A percentile compares a stretch with the other conserved stretches of the same genome.
These are phyloP conservation scores for Toxoplasma gondii DNA, from an alignment of 169 alveolate species.

Conservation along the genomic window DNA sequence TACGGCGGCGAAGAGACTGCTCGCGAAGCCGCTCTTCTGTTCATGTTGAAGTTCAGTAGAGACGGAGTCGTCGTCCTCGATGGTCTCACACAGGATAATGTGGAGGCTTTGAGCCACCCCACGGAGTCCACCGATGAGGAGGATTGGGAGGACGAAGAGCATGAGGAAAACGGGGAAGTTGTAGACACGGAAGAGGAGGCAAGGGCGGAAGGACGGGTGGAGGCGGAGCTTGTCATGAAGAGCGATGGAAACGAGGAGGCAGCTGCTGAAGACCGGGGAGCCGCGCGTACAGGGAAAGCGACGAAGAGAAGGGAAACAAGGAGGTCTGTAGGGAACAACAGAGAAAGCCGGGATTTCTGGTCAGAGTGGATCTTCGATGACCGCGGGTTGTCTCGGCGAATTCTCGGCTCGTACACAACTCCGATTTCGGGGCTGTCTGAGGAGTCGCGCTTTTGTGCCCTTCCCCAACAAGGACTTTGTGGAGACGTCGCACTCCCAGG, in stretches of 20 bases:
- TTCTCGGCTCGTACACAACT: neutral
- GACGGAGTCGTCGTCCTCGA: neutral
- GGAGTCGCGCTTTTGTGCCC: neutral
- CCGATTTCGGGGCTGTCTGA: neutral
- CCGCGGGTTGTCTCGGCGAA: neutral
- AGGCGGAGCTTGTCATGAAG: too few relatives aligned
- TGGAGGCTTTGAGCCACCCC: neutral
- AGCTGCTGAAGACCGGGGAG: neutral
- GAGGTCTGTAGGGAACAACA: too few relatives aligned
- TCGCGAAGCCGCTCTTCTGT: neutral
- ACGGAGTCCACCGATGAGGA: neutral
- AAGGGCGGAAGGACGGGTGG: too few relatives aligned
- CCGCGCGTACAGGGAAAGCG: neutral
- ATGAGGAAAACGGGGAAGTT: neutral
- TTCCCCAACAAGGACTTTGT: neutral
- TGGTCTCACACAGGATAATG: neutral
- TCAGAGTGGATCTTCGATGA: neutral
- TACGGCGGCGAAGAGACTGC: neutral
- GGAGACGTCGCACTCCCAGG: neutral
- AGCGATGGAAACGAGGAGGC: neutral
- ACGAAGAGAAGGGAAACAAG: too few relatives aligned
- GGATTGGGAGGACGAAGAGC: neutral
- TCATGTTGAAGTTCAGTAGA: neutral
- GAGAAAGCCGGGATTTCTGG: neutral
- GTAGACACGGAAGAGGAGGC: neutral